Evolutionary conservation across 768 basidiomycete genomes (phyloP), one percentile per base, ranked within the genome.

Genomic region (Rhizopogon rudus): DNA sequence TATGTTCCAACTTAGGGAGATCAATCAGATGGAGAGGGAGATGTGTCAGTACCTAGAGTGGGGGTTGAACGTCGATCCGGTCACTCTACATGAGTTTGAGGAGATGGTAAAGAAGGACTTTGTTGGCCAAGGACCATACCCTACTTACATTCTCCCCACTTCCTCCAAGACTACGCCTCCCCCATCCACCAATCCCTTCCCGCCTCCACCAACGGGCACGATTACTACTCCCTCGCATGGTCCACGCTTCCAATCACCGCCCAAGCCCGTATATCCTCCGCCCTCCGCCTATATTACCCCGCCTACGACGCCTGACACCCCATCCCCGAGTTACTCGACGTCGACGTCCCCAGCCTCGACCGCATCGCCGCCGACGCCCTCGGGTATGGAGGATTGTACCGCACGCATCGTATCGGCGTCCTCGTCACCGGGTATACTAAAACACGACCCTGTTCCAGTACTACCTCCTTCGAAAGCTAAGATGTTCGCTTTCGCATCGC

Each of bases 21-120:
- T 89, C 64, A 89, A 89, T 69, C 87, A 89, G 74, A 88, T 88
- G 86, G 87, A 88, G 66, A 64, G 88, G 2, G 87, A 89, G 64
- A 86, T 89, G 80, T 87, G 86, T 59, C 79, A 82, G 14, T 98
- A 98, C 65, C 75, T 99, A 43, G 94, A 96, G 67, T 98, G 93
- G 94, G 87, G 91, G 64, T 75, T 91, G 6, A 88, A 84, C 42
- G 86, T 91, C 51, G 88, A 90, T 51, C 80, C 84, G 0, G 64
- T 74, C 0, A 83, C 83, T 0, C 72, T 91, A 0, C 59, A 63
- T 3, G 82, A 80, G 40, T 91, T 91, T 63, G 84, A 89, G 62
- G 63, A 64, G 0, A 80, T 80, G 64, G 80, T 88, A 0, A 75
- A 75, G 35, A 73, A 74, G 9, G 88, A 91, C 53, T 91, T 88